phyloP scores from a whole-genome alignment of 140 eudicot genomes.

The Erigeron philadelphicus region DNA sequence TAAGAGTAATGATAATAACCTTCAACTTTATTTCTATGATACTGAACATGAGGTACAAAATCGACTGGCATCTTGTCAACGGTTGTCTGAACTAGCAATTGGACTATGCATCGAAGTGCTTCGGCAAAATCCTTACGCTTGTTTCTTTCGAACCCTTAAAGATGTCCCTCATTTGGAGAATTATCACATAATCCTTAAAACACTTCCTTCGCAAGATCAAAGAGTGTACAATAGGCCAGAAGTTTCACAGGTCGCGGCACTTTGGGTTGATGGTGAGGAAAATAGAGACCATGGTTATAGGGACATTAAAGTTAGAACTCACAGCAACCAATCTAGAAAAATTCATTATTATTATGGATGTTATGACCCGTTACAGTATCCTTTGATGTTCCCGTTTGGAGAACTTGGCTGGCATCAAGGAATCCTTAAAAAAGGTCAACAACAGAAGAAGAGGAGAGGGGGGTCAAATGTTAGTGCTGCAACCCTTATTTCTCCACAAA shows the following conservation, averaged over 20 bases:
- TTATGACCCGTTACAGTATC: conserved; percentile 12
- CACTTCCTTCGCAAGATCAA: neutral
- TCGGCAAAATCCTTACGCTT: no score
- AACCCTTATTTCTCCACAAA: neutral
- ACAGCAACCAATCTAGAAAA: neutral
- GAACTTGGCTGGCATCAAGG: conserved; percentile 6
- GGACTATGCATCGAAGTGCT: no score
- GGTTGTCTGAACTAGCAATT: no score
- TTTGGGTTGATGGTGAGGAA: neutral
- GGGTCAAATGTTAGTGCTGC: neutral
- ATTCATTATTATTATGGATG: neutral
- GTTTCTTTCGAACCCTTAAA: neutral
- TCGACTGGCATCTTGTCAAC: no score
- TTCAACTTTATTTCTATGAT: no score
- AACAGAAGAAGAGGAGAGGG: neutral
- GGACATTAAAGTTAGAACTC: neutral
- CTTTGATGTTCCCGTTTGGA: conserved; percentile 10
- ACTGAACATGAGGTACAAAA: no score
- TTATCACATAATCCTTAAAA: neutral
- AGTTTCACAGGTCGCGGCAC: conserved; percentile 1
- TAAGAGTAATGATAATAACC: no score
- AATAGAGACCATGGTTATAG: neutral
- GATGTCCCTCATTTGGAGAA: neutral
- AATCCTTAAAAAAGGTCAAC: neutral
- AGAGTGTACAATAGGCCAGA: neutral